Conservation (phyloP, 1,284 basidiomycete genomes). For the Ustilago xerochloae region DNA sequence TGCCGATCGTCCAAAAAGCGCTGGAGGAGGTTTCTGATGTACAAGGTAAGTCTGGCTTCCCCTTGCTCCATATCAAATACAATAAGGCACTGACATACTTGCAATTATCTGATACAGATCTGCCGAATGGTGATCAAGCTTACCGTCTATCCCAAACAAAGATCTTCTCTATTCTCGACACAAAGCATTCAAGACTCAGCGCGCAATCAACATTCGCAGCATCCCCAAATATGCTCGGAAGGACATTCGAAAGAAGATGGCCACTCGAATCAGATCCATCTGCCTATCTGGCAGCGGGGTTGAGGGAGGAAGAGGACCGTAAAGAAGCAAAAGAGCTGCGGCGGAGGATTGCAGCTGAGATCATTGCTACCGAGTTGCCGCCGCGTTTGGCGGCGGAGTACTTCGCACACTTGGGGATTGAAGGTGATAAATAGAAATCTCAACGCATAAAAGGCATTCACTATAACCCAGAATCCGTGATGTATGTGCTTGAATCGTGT, state of each 20-base stretch:
- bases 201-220: constrained; percentile 19
- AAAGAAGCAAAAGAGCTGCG: constrained; percentile 22
- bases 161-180: constrained; percentile 21
- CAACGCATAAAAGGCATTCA: neutral
- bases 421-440: neutral
- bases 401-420: constrained; percentile 15
- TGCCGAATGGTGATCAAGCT: constrained; percentile 31
- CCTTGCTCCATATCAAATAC: neutral
- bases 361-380: constrained; percentile 28
- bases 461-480: no score
- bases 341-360: constrained; percentile 27
- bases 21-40: constrained; percentile 27
- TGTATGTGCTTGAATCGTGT: no score
- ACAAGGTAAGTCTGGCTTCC: constrained; percentile 25
- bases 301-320: constrained; percentile 10
- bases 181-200: constrained; percentile 17
- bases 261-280: constrained; percentile 24
- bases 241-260: constrained; percentile 40
- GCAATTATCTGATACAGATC: constrained; percentile 3
- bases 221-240: constrained; percentile 37
- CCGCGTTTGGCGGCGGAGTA: constrained; percentile 18
- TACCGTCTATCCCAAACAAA: constrained; percentile 33
- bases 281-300: constrained; percentile 3
- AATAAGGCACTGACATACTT: neutral
- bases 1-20: constrained; percentile 6